A percentile compares a stretch with the other conserved stretches of the same genome.
Conservation (phyloP, 2,329 filamentous ascomycete genomes). For the Hypoxylon sp. region DNA sequence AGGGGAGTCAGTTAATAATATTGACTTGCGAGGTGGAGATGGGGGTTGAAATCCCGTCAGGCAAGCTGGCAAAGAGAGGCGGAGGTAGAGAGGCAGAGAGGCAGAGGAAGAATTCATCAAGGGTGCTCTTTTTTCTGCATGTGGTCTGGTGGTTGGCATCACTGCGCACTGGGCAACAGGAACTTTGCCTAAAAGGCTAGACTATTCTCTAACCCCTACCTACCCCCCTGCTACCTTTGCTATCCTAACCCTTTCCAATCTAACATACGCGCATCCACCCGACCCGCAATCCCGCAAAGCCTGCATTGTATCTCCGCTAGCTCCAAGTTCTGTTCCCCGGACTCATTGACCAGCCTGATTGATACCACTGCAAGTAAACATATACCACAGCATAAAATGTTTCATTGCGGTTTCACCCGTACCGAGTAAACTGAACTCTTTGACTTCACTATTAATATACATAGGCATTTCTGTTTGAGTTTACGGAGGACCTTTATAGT, state of each 20-base stretch:
- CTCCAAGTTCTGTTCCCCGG: slow-evolving; percentile 34
- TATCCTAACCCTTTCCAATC: background rate
- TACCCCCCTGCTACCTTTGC: background rate
- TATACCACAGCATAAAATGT: background rate
- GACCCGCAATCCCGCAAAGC: slow-evolving; percentile 26
- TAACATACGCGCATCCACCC: slow-evolving; percentile 9
- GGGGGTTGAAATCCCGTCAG: slow-evolving; percentile 9
- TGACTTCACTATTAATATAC: no score
- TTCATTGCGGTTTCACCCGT: no score
- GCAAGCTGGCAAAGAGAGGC: slow-evolving; percentile 3
- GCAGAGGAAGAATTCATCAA: slow-evolving; percentile 14
- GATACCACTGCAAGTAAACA: no score
- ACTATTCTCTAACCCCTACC: slow-evolving; percentile 7
- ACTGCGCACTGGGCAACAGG: slow-evolving; percentile 32
- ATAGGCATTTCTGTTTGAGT: no score
- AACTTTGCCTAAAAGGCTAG: slow-evolving; percentile 23
- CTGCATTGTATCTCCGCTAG: slow-evolving; percentile 23
- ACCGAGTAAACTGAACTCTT: no score
- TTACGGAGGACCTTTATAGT: no score
- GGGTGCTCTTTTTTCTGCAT: slow-evolving; percentile 2
- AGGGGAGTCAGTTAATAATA: slow-evolving; percentile 17
- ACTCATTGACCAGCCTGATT: background rate
- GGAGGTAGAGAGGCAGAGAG: slow-evolving; percentile 13
- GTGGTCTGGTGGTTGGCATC: slow-evolving; percentile 16
- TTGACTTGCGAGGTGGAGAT: slow-evolving; percentile 30